phyloP scores from a whole-genome alignment of 768 basidiomycete genomes.

The Lactarius akahatsu region DNA sequence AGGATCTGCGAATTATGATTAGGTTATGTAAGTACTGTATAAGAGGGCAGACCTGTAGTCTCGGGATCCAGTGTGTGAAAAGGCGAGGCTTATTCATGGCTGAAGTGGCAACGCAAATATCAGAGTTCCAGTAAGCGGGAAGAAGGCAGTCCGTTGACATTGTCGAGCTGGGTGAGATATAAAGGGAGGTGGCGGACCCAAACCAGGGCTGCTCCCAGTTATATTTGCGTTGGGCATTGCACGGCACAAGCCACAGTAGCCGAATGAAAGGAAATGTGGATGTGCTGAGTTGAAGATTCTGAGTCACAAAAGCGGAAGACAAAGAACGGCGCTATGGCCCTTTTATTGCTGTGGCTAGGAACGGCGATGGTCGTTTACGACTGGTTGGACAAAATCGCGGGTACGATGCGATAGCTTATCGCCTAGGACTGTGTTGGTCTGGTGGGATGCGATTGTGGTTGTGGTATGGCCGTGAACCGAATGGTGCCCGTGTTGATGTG shows the following conservation, averaged over 20 bases:
- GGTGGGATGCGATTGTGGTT: background rate
- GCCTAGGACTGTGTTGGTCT: background rate
- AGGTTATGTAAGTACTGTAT: background rate
- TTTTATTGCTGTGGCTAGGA: background rate
- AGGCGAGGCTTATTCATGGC: background rate
- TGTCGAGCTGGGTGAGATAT: background rate
- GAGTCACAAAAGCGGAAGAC: background rate
- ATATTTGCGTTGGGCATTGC: background rate
- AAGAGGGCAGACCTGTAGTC: background rate
- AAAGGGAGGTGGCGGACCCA: background rate
- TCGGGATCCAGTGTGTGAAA: constrained; percentile 6
- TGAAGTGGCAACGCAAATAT: background rate
- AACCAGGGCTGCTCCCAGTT: background rate
- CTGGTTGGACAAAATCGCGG: background rate
- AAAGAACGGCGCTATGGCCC: background rate
- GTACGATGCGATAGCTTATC: background rate
- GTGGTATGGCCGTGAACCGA: background rate
- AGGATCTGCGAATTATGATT: background rate
- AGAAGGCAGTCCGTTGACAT: background rate
- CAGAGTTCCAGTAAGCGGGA: background rate
- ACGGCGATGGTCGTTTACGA: background rate
- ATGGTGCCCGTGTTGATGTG: background rate
- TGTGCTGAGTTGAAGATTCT: background rate
- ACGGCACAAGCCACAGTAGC: background rate
- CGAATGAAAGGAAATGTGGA: constrained; percentile 2